Conservation (phyloP, 2,329 filamentous ascomycete species). For the Fusarium sp. region DNA sequence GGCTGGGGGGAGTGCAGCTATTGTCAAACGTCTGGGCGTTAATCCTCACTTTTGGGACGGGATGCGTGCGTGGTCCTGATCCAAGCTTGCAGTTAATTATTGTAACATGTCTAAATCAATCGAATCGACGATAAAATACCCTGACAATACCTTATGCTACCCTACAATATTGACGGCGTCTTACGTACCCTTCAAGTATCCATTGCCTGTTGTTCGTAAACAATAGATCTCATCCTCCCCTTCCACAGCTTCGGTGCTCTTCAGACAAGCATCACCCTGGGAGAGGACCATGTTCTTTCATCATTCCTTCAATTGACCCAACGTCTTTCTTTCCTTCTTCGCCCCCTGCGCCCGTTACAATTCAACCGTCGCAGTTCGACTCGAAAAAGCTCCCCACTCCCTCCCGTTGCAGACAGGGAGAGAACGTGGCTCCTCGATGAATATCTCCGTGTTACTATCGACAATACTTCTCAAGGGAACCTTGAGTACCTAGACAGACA, state of each 20-base stretch:
- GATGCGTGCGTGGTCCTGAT: not conserved
- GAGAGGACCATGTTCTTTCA: constrained; percentile 9
- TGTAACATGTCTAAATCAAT: constrained; percentile 5
- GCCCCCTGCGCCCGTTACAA: constrained; percentile 18
- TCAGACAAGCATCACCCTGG: constrained; percentile 40
- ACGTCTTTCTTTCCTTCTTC: not conserved
- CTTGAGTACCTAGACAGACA: not conserved
- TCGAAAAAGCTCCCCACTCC: constrained; percentile 16
- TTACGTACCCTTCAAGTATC: constrained; percentile 16
- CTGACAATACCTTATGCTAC: not conserved
- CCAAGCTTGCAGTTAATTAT: not conserved
- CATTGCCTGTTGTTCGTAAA: constrained; percentile 5
- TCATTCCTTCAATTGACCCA: constrained; percentile 22
- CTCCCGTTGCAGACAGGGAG: constrained; percentile 1
- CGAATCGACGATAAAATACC: constrained; percentile 4
- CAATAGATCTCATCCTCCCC: constrained; percentile 31
- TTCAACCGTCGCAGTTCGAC: constrained; percentile 11
- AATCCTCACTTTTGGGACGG: constrained; percentile 32
- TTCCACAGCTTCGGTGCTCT: constrained; percentile 37
- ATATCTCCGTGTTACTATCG: not conserved
- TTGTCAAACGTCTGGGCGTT: constrained; percentile 26
- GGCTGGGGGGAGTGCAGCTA: constrained; percentile 16
- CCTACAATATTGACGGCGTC: too few relatives aligned
- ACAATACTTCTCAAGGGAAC: not conserved
- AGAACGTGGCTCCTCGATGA: constrained; percentile 33